phyloP scores from a whole-genome alignment of 176 grass and related monocot species.

The Triticum urartu region DNA sequence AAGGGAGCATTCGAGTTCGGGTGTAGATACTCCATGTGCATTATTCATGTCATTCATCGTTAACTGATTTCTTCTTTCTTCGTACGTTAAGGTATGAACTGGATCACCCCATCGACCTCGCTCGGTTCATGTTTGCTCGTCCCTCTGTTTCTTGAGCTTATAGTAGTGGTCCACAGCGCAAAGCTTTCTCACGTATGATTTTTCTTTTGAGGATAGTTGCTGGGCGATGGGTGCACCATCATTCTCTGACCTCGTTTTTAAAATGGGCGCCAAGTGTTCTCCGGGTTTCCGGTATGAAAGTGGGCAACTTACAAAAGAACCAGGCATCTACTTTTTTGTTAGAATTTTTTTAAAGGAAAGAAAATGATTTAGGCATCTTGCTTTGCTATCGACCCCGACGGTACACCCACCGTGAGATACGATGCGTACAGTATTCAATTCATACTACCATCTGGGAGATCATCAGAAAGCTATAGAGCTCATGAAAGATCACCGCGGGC shows the following conservation, averaged over 20 bases:
- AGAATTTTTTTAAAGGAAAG: neutral
- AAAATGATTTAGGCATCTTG: slow-evolving; percentile 2
- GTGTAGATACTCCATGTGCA: too few species aligned
- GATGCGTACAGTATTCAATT: slow-evolving; percentile 31
- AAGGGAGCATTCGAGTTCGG: too few species aligned
- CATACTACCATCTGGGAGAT: neutral
- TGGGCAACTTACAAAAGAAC: slow-evolving; percentile 1
- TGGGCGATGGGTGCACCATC: slow-evolving; percentile 32
- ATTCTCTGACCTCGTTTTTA: slow-evolving; percentile 16
- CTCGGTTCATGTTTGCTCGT: neutral
- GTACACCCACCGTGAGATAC: slow-evolving; percentile 32
- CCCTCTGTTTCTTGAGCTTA: neutral
- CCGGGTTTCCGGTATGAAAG: neutral
- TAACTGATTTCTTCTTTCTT: too few species aligned
- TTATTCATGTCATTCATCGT: too few species aligned
- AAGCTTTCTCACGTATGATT: neutral
- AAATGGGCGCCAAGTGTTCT: slow-evolving; percentile 1
- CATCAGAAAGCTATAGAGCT: neutral
- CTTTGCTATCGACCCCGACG: slow-evolving; percentile 29
- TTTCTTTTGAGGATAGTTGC: neutral
- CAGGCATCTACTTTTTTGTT: slow-evolving; percentile 24
- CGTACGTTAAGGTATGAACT: too few species aligned
- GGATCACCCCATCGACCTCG: neutral
- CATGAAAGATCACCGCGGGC: neutral
- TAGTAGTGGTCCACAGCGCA: neutral